Evolutionary conservation across 805 yeast species (phyloP).

Genomic region (Lipomyces kockii): DNA sequence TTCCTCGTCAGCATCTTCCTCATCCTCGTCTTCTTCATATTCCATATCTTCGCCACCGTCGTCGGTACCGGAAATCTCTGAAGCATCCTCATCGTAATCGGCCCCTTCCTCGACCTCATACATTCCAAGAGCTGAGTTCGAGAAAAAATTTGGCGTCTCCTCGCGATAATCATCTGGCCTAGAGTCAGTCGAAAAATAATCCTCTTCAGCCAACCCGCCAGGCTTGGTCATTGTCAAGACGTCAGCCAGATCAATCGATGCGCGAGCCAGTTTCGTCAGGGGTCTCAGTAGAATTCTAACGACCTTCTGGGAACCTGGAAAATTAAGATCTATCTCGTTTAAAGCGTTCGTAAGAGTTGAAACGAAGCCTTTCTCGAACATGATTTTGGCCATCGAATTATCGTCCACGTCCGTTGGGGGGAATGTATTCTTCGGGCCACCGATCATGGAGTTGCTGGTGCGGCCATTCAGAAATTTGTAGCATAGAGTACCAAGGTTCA

Average conservation of each 20-base stretch:
- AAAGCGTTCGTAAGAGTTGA: slow-evolving; percentile 60
- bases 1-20: slow-evolving; percentile 43
- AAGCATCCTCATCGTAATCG: slow-evolving; percentile 62
- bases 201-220: slow-evolving; percentile 55
- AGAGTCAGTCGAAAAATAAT: slow-evolving; percentile 51
- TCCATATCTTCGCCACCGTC: slow-evolving; percentile 52
- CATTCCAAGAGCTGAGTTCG: slow-evolving; percentile 92
- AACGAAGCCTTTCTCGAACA: slow-evolving; percentile 65
- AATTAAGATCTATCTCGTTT: slow-evolving; percentile 72
- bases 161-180: slow-evolving; percentile 50
- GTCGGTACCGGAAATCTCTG: slow-evolving; percentile 49
- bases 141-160: slow-evolving; percentile 80
- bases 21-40: slow-evolving; percentile 49
- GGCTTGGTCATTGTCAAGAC: slow-evolving; percentile 47
- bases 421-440: slow-evolving; percentile 11
- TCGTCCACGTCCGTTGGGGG: slow-evolving; percentile 51
- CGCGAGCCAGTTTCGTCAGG: slow-evolving; percentile 52
- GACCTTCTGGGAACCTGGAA: slow-evolving; percentile 65
- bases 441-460: slow-evolving; percentile 5
- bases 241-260: slow-evolving; percentile 50
- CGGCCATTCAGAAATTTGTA: slow-evolving; percentile 42
- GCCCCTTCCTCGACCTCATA: slow-evolving; percentile 80
- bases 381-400: slow-evolving; percentile 63
- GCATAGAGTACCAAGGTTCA: slow-evolving; percentile 57
- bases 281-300: slow-evolving; percentile 61